A percentile compares a stretch with the other conserved stretches of the same genome.
These are phyloP conservation scores for Pyrenopolyporus hunteri DNA, from an alignment of 495 filamentous ascomycete species.

Conservation along the genomic window DNA sequence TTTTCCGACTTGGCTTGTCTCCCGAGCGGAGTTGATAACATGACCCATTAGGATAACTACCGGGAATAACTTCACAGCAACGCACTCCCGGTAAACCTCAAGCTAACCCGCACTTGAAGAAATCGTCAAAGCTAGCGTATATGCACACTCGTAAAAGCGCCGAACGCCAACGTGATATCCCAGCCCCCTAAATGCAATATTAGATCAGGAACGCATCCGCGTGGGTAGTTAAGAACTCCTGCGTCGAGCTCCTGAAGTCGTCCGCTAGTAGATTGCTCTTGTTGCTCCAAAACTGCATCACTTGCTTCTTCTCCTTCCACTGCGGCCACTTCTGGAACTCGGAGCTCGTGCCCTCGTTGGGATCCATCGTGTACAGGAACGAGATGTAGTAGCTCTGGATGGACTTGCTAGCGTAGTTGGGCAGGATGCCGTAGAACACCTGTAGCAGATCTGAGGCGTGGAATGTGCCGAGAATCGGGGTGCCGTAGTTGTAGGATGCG, in stretches of 20 bases:
- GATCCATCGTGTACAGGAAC: slow-evolving; percentile 69
- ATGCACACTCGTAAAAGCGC: neutral
- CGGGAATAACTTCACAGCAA: no score
- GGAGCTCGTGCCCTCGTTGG: slow-evolving; percentile 57
- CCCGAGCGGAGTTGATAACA: no score
- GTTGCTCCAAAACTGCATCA: slow-evolving; percentile 64
- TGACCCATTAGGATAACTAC: no score
- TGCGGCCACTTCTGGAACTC: slow-evolving; percentile 63
- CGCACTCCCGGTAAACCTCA: no score
- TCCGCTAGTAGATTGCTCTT: slow-evolving; percentile 57
- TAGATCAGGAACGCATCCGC: slow-evolving; percentile 58
- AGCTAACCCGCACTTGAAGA: no score
- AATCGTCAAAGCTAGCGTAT: no score
- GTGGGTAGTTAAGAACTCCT: slow-evolving; percentile 57
- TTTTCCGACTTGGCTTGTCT: no score
- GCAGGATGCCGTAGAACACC: slow-evolving; percentile 66
- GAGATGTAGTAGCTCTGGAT: slow-evolving; percentile 69
- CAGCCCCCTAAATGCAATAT: slow-evolving; percentile 21
- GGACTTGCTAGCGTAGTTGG: slow-evolving; percentile 64
- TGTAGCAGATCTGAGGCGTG: slow-evolving; percentile 71
- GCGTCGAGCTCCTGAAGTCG: slow-evolving; percentile 61
- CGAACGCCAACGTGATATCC: neutral
- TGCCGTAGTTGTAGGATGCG: slow-evolving; percentile 68
- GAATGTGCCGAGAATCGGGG: slow-evolving; percentile 73
- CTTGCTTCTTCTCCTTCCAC: slow-evolving; percentile 57